These are phyloP conservation scores for Ustilago crameri DNA, from an alignment of 1,284 basidiomycete species.

Conservation along the genomic window DNA sequence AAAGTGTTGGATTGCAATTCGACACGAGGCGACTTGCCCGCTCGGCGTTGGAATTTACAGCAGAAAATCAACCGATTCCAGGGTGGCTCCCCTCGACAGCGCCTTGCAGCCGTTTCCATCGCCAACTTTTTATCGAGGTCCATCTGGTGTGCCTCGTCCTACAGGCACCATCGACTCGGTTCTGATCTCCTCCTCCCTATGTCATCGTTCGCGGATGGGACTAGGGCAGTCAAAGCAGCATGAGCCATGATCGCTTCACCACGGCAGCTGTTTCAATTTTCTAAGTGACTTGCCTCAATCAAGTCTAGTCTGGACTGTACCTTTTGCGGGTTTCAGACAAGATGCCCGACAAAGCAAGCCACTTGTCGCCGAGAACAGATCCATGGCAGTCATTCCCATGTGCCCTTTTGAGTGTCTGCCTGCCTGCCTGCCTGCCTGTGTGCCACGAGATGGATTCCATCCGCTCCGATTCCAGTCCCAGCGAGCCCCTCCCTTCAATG, in stretches of 20 bases:
- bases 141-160: slow-evolving; percentile 10
- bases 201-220: not conserved
- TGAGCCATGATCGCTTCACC: not conserved
- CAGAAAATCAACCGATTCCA: not conserved
- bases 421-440: not conserved
- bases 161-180: slow-evolving; percentile 13
- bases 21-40: slow-evolving; percentile 11
- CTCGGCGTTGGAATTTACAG: slow-evolving; percentile 15
- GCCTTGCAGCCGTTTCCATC: not conserved
- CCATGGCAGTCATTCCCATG: too few relatives aligned
- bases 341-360: too few relatives aligned
- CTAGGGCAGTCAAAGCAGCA: not conserved
- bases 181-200: not conserved
- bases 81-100: not conserved
- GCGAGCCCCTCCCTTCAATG: not conserved
- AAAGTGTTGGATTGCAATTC: not conserved
- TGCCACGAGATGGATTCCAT: not conserved
- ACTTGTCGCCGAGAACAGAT: too few relatives aligned
- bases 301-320: too few relatives aligned
- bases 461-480: not conserved
- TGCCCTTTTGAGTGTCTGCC: too few relatives aligned
- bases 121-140: not conserved
- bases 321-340: too few relatives aligned
- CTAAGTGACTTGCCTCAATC: too few relatives aligned
- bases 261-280: too few relatives aligned